Evolutionary conservation across 2,329 filamentous ascomycete species (phyloP), one percentile per base, ranked within the genome.

Genomic region (Fusarium hostae): DNA sequence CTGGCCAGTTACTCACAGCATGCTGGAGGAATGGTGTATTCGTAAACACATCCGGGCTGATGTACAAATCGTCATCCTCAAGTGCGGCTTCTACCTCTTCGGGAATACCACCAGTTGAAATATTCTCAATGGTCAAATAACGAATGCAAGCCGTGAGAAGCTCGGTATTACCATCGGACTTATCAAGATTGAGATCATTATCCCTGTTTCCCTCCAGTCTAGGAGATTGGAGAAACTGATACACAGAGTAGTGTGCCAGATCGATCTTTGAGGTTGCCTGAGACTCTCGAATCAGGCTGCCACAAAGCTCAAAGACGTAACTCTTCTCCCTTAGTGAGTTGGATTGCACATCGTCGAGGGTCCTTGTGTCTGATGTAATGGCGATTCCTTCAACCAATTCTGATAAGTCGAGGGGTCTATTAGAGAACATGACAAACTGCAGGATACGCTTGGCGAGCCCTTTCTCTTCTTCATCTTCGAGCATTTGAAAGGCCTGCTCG

Each of bases 101-200:
- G 3, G 22, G 30, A 1, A 51, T 34, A 0, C 32, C 48, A 3
- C 22, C 48, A 18, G 32, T 0, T 0, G 48, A 35, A 11, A 51
- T 3, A 3, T 9, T 35, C 6, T 51, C 48, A 0, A 51, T 51
- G 1, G n/a, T 51, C 9, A 51, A 2, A 51, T 51, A 51, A 0
- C 0, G 16, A 0, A 51, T 20, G 0, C n/a, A 51, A 20, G 32
- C 48, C 0, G 18, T 15, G 1, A 51, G 48, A 26, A 51, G 30
- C 22, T 51, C 48, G 4, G 35, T 9, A 3, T 26, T 51, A 0
- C 48, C 9, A 4, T 4, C 0, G 0, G 48, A 24, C 4, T 11
- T 24, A 2, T 35, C 22, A 4, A 51, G 48, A 3, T 35, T 35
- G 2, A 51, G 48, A 4, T 24, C 32, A 2, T 51, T 51, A 2